These are phyloP conservation scores for Xylariaceae sp. DNA, from an alignment of 2,329 filamentous ascomycete species.

Conservation along the genomic window DNA sequence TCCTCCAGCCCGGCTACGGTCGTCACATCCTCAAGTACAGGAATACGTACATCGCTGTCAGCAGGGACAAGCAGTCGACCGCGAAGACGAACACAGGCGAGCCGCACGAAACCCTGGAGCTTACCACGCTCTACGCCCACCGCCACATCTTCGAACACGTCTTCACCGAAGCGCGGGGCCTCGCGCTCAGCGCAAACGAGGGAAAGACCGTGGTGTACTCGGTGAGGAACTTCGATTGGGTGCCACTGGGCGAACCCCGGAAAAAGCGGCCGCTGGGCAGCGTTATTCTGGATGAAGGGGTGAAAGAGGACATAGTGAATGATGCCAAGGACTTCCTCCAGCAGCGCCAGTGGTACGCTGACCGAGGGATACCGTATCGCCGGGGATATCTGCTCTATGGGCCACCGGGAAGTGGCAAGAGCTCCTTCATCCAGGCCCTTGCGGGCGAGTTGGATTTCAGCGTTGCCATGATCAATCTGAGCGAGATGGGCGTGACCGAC, in stretches of 20 bases:
- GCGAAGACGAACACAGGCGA: slow-evolving; percentile 75
- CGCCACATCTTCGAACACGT: slow-evolving; percentile 85
- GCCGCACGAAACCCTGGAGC: slow-evolving; percentile 87
- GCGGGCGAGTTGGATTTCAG: slow-evolving; percentile 89
- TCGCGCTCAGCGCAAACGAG: slow-evolving; percentile 73
- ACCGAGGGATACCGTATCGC: slow-evolving; percentile 89
- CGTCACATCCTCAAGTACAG: slow-evolving; percentile 81
- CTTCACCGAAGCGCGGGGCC: slow-evolving; percentile 75
- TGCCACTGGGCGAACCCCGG: slow-evolving; percentile 72
- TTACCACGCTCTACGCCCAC: slow-evolving; percentile 86
- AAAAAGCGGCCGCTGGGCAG: slow-evolving; percentile 82
- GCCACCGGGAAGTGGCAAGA: slow-evolving; percentile 87
- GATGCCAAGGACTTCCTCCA: slow-evolving; percentile 78
- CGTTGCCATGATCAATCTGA: slow-evolving; percentile 87
- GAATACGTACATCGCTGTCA: slow-evolving; percentile 80
- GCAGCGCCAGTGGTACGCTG: slow-evolving; percentile 80
- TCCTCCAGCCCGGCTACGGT: slow-evolving; percentile 85
- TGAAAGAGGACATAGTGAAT: slow-evolving; percentile 71
- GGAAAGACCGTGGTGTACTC: slow-evolving; percentile 92
- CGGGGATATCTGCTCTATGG: slow-evolving; percentile 85
- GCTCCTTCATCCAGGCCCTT: slow-evolving; percentile 90
- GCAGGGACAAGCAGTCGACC: slow-evolving; percentile 76
- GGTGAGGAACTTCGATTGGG: slow-evolving; percentile 77
- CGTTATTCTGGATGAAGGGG: slow-evolving; percentile 80
- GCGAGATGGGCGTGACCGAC: slow-evolving; percentile 82